A percentile compares a stretch with the other conserved stretches of the same genome.
phyloP scores from a whole-genome alignment of 2,329 filamentous ascomycete genomes.

The Teratosphaeria nubilosa region DNA sequence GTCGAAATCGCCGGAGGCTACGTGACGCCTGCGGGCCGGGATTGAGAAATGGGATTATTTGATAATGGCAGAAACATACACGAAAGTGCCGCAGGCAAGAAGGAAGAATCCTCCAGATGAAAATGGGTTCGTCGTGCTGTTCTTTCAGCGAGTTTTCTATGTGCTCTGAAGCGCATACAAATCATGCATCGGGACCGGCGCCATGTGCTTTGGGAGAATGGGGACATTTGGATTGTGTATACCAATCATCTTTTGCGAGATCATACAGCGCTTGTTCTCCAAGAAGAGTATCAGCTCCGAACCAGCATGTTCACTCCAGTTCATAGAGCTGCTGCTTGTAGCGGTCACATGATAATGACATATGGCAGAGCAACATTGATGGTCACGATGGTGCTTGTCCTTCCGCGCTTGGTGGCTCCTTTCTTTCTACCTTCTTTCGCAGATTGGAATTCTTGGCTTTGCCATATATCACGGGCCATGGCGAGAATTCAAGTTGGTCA shows the following conservation, averaged over 20 bases:
- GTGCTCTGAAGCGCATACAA: background rate
- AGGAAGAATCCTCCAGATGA: background rate
- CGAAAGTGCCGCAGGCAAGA: background rate
- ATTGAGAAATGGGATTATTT: background rate
- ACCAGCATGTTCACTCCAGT: background rate
- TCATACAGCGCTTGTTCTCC: background rate
- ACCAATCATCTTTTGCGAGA: background rate
- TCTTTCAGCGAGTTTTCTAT: background rate
- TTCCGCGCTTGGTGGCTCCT: background rate
- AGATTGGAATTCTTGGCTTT: background rate
- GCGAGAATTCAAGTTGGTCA: too few relatives aligned
- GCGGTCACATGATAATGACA: background rate
- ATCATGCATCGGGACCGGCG: background rate
- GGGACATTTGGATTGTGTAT: background rate
- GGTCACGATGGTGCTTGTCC: background rate
- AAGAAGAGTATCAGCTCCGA: background rate
- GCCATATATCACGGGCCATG: background rate
- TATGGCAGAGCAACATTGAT: background rate
- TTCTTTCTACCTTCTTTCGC: background rate
- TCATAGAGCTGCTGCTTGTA: background rate
- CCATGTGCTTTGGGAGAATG: background rate
- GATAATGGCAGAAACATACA: background rate
- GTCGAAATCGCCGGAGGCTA: conserved; percentile 94
- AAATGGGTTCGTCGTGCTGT: background rate
- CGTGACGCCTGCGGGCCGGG: conserved; percentile 30